Percentiles rank a stretch among this genome's conserved stretches.
These are phyloP conservation scores for Scleroderma bovista DNA, from an alignment of 768 basidiomycete species.

Conservation along the genomic window DNA sequence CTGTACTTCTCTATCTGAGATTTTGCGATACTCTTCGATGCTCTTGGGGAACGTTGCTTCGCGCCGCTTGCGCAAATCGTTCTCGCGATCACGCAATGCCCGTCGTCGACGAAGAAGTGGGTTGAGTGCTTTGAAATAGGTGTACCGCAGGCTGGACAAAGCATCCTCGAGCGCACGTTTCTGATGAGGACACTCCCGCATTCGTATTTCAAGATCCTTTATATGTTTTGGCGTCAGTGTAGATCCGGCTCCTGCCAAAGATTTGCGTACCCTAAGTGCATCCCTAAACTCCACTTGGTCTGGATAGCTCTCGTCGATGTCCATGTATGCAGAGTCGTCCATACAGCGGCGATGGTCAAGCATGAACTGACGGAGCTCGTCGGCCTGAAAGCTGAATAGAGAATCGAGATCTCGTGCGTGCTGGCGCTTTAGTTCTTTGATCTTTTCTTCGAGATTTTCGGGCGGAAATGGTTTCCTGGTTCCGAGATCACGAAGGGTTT, in stretches of 20 bases:
- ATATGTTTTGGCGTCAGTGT: not conserved
- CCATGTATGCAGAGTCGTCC: slow-evolving; percentile 24
- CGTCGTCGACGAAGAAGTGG: slow-evolving; percentile 12
- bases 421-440: slow-evolving; percentile 23
- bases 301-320: slow-evolving; percentile 19
- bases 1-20: slow-evolving; percentile 37
- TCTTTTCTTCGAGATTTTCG: slow-evolving; percentile 27
- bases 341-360: slow-evolving; percentile 20
- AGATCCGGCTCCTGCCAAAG: not conserved
- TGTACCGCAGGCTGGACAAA: slow-evolving; percentile 26
- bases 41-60: slow-evolving; percentile 31
- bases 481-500: slow-evolving; percentile 18
- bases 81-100: slow-evolving; percentile 14
- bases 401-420: slow-evolving; percentile 27
- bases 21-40: slow-evolving; percentile 23
- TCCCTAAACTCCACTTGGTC: slow-evolving; percentile 22
- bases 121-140: slow-evolving; percentile 21
- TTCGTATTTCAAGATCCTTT: slow-evolving; percentile 17
- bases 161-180: slow-evolving; percentile 24
- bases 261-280: slow-evolving; percentile 16
- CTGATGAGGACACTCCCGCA: slow-evolving; percentile 14
- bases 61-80: slow-evolving; percentile 15
- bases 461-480: not conserved
- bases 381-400: slow-evolving; percentile 25
- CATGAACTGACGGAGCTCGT: slow-evolving; percentile 30